Conservation (phyloP, 2,329 filamentous ascomycete genomes). For the Macrophomina tecta region DNA sequence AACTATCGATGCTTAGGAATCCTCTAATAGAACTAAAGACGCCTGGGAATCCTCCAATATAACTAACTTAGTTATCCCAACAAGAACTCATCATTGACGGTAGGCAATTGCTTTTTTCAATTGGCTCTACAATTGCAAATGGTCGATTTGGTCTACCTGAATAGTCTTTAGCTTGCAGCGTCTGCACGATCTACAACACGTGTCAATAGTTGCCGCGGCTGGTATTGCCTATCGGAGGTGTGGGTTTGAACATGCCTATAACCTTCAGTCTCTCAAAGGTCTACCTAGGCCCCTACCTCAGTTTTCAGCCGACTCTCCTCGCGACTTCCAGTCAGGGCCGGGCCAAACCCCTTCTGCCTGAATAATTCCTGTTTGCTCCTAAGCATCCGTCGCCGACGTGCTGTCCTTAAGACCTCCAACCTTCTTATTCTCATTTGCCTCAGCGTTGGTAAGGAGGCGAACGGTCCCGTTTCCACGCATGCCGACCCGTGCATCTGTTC, state of each 20-base stretch:
- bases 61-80: too few species aligned
- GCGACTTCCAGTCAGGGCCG: neutral
- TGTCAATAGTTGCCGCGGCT: too few species aligned
- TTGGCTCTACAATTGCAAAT: too few species aligned
- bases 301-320: neutral
- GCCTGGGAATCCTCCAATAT: too few species aligned
- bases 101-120: too few species aligned
- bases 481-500: neutral
- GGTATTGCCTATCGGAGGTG: neutral
- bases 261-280: neutral
- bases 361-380: neutral
- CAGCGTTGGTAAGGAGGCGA: neutral
- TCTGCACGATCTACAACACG: too few species aligned
- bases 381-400: neutral
- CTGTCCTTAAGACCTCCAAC: neutral
- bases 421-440: neutral
- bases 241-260: conserved; percentile 5
- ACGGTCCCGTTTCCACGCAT: conserved; percentile 2
- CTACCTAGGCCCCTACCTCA: neutral
- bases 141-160: too few species aligned
- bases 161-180: too few species aligned
- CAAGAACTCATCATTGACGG: too few species aligned
- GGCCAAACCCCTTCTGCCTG: neutral
- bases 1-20: too few species aligned
- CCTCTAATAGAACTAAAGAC: too few species aligned